Evolutionary conservation across 768 basidiomycete genomes (phyloP), one percentile per base, ranked within the genome.

Genomic region (Boletus eberwhitei): DNA sequence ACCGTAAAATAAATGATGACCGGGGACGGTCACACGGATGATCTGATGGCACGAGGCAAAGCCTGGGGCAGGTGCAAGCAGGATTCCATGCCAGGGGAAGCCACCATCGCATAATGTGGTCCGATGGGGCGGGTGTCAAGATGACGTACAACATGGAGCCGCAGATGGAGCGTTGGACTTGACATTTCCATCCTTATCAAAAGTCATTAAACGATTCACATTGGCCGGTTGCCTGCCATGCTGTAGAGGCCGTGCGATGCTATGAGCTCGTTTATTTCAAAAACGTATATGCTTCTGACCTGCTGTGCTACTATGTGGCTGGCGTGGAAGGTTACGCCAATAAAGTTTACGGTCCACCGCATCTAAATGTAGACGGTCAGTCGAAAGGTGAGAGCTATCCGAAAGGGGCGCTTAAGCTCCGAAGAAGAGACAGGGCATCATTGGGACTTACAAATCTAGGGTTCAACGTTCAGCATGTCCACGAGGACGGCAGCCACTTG

Each of bases 401-500:
- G 41, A 48, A 70, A 61, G 61, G 69, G 71, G 69, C 70, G 69
- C 64, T 48, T 61, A 72, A 70, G 69, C 39, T 70, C 69, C 69
- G 69, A 59, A 35, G 54, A 22, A 54, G 50, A 40, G 59, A 59
- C 57, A 57, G 63, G 57, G 50, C 45, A 50, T 32, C 31, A 32
- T 32, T 16, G 55, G 52, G 49, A 55, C 53, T 50, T 50, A 60
- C 52, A 43, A 54, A 64, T 64, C 41, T n/a, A 66, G 64, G 64
- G 61, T 64, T 50, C 45, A 38, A 31, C 38, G 55, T 64, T 48
- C 35, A 37, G 31, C 38, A 38, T 8, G 29, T 17, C 47, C 59
- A 62, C 32, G 52, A 64, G 54, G 62, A 59, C 37, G 38, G 29
- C 45, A 43, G 48, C 51, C 52, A 52, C 45, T 41, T n/a, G 58